Evolutionary conservation across 305 asterid species (phyloP), one percentile per base, ranked within the genome.

Genomic region (Petunia hybrid): DNA sequence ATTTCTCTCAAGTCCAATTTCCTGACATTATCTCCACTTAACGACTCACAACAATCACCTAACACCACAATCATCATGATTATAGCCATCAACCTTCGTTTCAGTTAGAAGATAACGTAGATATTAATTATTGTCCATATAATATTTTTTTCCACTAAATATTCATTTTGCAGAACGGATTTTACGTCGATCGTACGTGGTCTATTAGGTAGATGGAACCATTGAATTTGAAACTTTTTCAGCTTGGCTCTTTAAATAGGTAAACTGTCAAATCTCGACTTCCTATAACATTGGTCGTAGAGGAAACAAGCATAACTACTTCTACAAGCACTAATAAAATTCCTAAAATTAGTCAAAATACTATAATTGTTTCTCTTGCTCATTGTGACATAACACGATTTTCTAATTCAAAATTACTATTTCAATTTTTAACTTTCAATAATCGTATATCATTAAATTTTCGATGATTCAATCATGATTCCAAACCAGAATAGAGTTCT

Each of bases 131-230:
- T 71, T 35, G 42, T 71, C 13, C 13, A 12, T 71, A 71, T 71
- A 48, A 12, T 10, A 71, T 12, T 31, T 35, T 31, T 40, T 71
- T 48, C 6, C 78, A 51, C 16, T 36, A 36, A 46, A 73, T 73
- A 46, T 22, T 35, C 38, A 51, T 36, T 48, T 31, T 48, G 35
- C 62, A 35, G 36, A 71, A 71, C 76, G 43, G 2, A 51, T 51
- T 73, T 36, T 73, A 73, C 78, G 62, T 71, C 6, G 78, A 45
- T 71, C 6, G 78, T 71, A 48, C 78, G 78, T 73, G 63, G 63
- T 73, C 78, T 46, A 73, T 73, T 56, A 48, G 14, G 14, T 14
- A 73, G 3, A 35, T 51, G 78, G 48, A 48, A 73, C 48, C 78
- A 73, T 13, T 73, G 63, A 51, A 36, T 51, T 71, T 73, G 41